phyloP scores from a whole-genome alignment of 2,329 filamentous ascomycete species.

The Botrytis deweyae region DNA sequence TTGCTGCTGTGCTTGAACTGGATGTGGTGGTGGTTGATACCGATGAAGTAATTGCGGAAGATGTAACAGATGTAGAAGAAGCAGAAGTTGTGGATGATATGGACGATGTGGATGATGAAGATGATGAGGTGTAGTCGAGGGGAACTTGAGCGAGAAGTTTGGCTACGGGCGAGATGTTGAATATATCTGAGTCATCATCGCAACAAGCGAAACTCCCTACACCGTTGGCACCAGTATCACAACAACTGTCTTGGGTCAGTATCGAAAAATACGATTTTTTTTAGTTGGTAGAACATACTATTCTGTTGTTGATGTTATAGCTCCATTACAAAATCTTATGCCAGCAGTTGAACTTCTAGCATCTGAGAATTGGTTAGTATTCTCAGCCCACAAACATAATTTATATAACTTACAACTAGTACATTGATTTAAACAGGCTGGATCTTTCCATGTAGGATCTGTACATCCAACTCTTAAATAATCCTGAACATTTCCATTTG shows the following conservation, averaged over 20 bases:
- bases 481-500: conserved; percentile 27
- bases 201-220: conserved; percentile 21
- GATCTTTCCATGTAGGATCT: conserved; percentile 31
- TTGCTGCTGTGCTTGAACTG: not conserved
- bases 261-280: not conserved
- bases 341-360: conserved; percentile 28
- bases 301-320: conserved; percentile 29
- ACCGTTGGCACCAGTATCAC: conserved; percentile 11
- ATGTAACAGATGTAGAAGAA: not conserved
- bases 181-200: conserved; percentile 1
- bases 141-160: conserved; percentile 11
- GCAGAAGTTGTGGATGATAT: not conserved
- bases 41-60: not conserved
- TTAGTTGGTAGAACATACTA: conserved; percentile 23
- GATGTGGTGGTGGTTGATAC: not conserved
- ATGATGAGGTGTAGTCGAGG: conserved; percentile 6
- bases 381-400: not conserved
- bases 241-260: conserved; percentile 12
- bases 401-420: conserved; percentile 25
- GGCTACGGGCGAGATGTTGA: conserved; percentile 5
- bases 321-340: conserved; percentile 29
- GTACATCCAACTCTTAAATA: conserved; percentile 35
- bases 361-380: conserved; percentile 18
- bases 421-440: conserved; percentile 31
- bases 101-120: not conserved